Evolutionary conservation across 169 alveolate genomes (phyloP), one percentile per base, ranked within the genome.

Genomic region (Eimeria nieschulzi): DNA sequence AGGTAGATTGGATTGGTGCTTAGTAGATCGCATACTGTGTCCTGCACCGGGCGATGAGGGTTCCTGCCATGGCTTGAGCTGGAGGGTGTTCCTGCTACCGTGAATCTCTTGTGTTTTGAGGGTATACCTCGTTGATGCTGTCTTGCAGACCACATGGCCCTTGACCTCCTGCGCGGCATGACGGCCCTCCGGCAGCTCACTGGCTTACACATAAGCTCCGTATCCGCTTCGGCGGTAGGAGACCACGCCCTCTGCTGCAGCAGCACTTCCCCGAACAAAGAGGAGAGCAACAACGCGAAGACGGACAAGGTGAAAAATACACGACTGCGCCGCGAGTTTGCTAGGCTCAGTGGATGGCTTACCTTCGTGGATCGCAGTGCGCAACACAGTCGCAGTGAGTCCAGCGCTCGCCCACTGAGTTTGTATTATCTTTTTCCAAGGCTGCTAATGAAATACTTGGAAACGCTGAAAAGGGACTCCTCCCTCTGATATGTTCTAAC

Each of bases 101-200:
- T 33, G 46, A 33, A 33, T 33, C 46, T 33, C 46, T 33, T 33
- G 46, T 33, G 46, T 33, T 33, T 33, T 33, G 46, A 33, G 46
- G 46, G 46, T 33, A 3, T 33, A 21, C 9, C 10, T 39, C 10
- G 70, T 51, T 61, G 51, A 8, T 33, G 55, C 46, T 75, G 51
- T 9, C n/a, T 7, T 75, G 25, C 87, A 87, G 93, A 87, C 54
- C 93, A 87, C 82, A 26, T 87, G 88, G 80, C 93, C 33, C 73
- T 87, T 56, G 93, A 87, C 70, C 87, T 87, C 9, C 82, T 87
- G 56, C 93, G 93, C 54, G 61, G 93, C 61, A 59, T 87, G 56
- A 25, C 87, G 8, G 93, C 93, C 26, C 59, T 87, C 63, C 93
- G 93, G 19, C 75, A 82, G 56, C 64, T 87, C 61, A 87, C 93